Evolutionary conservation across 768 basidiomycete species (phyloP).

Genomic region (Leucosporidium creatinivorum): DNA sequence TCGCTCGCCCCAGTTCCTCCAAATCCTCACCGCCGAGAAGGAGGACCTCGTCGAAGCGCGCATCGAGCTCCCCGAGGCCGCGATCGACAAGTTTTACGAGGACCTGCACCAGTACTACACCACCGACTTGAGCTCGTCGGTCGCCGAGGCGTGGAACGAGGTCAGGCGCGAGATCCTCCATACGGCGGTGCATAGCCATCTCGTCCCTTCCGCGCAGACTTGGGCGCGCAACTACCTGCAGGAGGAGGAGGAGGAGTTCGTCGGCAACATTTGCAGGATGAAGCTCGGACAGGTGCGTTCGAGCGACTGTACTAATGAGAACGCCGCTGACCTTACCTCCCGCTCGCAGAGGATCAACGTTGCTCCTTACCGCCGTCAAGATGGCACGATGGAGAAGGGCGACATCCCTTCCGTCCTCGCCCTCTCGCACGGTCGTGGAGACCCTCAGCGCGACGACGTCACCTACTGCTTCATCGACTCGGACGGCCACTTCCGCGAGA

Average conservation of each 20-base stretch:
- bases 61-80: conserved; percentile 59
- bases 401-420: conserved; percentile 72
- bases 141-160: conserved; percentile 84
- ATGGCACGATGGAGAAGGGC: conserved; percentile 60
- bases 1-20: conserved; percentile 63
- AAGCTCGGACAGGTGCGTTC: conserved; percentile 61
- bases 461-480: conserved; percentile 77
- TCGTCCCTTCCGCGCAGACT: conserved; percentile 76
- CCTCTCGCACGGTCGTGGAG: conserved; percentile 90
- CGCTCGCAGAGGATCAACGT: conserved; percentile 19
- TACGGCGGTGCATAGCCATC: conserved; percentile 67
- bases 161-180: conserved; percentile 70
- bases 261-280: conserved; percentile 61
- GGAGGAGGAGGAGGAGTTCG: conserved; percentile 78
- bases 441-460: conserved; percentile 83
- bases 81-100: conserved; percentile 62
- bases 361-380: conserved; percentile 38
- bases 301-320: too few species aligned
- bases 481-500: conserved; percentile 81
- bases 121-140: conserved; percentile 75
- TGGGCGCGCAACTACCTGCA: conserved; percentile 84
- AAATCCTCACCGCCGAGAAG: conserved; percentile 83
- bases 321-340: not conserved
- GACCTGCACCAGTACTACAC: conserved; percentile 71
- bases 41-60: conserved; percentile 74